Base-by-base conservation (phyloP, 805 yeast genomes). In the Candida xiaguanensis region DNA sequence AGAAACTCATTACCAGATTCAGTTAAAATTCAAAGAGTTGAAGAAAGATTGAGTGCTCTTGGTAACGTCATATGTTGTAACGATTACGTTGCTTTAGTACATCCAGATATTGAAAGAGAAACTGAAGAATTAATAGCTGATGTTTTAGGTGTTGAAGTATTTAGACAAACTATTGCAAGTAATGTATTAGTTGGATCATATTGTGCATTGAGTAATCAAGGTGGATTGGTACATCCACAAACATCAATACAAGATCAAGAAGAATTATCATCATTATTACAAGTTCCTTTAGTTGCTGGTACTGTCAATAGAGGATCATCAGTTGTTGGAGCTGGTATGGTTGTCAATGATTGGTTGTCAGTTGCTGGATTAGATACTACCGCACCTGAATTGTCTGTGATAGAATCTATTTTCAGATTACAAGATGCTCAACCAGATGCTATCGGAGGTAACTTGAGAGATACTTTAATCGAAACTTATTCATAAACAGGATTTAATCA, bases 41-140 rank as follows among this genome's bases (percentile, higher is more conserved):
- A 93, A 68, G 99, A 93, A 71, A 81, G 99, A 61, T 73, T 93
- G 47, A 85, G 96, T 38, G 99, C 99, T 11, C 71, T 93, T 50
- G 99, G 99, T 55, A 93, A 93, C 55, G 99, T 93, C 47, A 89
- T 93, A 57, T 91, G 98, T 68, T 91, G 98, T 70, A 93, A 93
- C 66, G 99, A 93, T 65, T 93, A 93, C 61, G 99, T 95, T 53
- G 99, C 99, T 3, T 77, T 93, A 49, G 99, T 93, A 39, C 99
- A 93, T 66, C 99, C 99, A 37, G 99, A 93, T 70, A 88, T 93
- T 50, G 99, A 93, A 73, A 83, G 99, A 62, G 99, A 93, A 68
- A 93, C 99, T 38, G 99, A 93, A 70, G 99, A 93, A 71, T 72
- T 93, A 53, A 93, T 93, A 59, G 95, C 98, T 33, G 99, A 93